Conservation (phyloP, 768 basidiomycete genomes). For the Tulasnella sp. region DNA sequence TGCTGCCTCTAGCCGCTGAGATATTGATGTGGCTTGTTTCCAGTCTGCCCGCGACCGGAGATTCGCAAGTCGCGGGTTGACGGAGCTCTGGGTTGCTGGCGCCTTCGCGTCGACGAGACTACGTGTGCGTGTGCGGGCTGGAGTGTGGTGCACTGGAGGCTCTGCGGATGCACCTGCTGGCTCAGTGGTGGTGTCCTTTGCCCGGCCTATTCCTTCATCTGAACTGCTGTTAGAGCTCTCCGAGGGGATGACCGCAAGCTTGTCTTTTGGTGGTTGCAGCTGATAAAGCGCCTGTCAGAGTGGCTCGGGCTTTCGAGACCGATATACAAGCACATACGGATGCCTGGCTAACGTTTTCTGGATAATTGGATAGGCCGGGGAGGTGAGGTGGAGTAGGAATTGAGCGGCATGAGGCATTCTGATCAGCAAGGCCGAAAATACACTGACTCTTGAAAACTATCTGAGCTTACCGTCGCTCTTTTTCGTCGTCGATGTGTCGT, state of each 20-base stretch:
- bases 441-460: background rate
- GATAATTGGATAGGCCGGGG: background rate
- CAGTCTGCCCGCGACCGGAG: background rate
- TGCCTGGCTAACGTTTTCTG: slow-evolving; percentile 13
- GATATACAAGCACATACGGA: background rate
- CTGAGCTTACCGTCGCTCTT: background rate
- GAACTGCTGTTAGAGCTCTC: slow-evolving; percentile 3
- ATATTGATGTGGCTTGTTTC: slow-evolving; percentile 10
- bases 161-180: background rate
- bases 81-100: background rate
- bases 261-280: background rate
- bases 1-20: background rate
- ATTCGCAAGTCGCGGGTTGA: slow-evolving; percentile 7
- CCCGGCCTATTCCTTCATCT: background rate
- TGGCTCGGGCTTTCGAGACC: background rate
- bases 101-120: slow-evolving; percentile 8
- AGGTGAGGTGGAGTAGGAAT: slow-evolving; percentile 9
- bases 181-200: background rate
- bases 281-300: background rate
- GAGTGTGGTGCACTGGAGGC: slow-evolving; percentile 5
- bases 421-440: background rate
- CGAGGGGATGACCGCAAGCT: background rate
- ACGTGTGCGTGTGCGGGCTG: slow-evolving; percentile 5
- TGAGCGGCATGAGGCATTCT: background rate
- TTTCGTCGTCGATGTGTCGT: background rate